phyloP scores from a whole-genome alignment of 805 yeast genomes.

The Wickerhamomyces hampshirensis region DNA sequence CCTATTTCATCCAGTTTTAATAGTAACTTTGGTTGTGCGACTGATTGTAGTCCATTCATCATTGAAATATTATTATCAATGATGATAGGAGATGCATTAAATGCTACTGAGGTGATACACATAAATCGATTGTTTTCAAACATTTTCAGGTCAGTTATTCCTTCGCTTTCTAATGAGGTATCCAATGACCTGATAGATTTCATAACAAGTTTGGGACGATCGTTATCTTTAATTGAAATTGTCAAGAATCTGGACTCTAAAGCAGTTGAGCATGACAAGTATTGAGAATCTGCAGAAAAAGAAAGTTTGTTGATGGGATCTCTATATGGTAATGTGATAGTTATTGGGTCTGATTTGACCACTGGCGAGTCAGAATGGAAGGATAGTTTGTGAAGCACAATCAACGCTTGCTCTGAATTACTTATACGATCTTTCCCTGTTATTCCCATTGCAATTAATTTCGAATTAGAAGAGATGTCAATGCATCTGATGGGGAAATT shows the following conservation, averaged over 20 bases:
- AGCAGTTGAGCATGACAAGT: constrained; percentile 61
- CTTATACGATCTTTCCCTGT: constrained; percentile 71
- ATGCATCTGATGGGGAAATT: constrained; percentile 77
- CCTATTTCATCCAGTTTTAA: constrained; percentile 78
- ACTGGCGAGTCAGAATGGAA: constrained; percentile 13
- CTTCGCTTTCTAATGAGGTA: constrained; percentile 74
- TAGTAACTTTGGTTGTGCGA: constrained; percentile 57
- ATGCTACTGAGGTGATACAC: constrained; percentile 56
- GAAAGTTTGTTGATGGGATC: constrained; percentile 77
- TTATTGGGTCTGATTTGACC: constrained; percentile 49
- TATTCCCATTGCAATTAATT: constrained; percentile 71
- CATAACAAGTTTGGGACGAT: constrained; percentile 63
- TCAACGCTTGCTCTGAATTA: constrained; percentile 70
- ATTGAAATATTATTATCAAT: constrained; percentile 58
- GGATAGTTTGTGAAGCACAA: constrained; percentile 47
- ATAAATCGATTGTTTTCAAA: constrained; percentile 60
- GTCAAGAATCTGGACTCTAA: constrained; percentile 76
- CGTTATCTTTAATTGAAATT: constrained; percentile 59
- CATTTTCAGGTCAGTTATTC: constrained; percentile 76
- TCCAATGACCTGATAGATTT: constrained; percentile 60
- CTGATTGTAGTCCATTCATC: constrained; percentile 32
- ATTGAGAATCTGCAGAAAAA: constrained; percentile 68
- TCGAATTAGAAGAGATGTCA: constrained; percentile 61
- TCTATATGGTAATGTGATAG: constrained; percentile 77
- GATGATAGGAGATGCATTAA: constrained; percentile 61